These are phyloP conservation scores for Narthecium ossifragum DNA, from an alignment of 106 monocot species.

Conservation along the genomic window DNA sequence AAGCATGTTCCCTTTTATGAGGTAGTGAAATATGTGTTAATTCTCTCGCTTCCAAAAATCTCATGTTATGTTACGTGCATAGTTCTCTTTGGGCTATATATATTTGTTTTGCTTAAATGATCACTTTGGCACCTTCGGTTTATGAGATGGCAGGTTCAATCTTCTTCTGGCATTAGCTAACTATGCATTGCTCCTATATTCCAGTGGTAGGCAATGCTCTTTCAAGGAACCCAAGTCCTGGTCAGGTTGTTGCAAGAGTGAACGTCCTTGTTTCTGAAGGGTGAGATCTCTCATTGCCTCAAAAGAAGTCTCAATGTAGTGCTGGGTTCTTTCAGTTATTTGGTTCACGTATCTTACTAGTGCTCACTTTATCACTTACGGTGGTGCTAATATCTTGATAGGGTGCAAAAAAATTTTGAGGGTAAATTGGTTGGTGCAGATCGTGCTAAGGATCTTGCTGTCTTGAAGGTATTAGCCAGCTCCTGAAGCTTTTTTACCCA, in stretches of 20 bases:
- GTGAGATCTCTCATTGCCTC: conserved; percentile 23
- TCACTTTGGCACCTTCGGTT: too few relatives aligned
- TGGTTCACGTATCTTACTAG: too few relatives aligned
- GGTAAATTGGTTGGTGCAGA: conserved; percentile 86
- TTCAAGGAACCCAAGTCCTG: conserved; percentile 67
- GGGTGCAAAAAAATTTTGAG: conserved; percentile 90
- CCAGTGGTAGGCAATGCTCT: conserved; percentile 95
- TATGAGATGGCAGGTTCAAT: too few relatives aligned
- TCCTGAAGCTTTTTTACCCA: not conserved
- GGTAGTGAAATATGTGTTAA: too few relatives aligned
- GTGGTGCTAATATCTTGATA: conserved; percentile 26
- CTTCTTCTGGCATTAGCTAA: not conserved
- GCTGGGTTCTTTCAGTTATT: too few relatives aligned
- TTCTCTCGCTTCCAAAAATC: too few relatives aligned
- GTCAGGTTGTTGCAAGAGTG: conserved; percentile 92
- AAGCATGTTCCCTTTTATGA: not conserved
- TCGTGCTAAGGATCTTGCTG: conserved; percentile 83
- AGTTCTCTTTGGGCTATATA: too few relatives aligned
- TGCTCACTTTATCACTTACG: not conserved
- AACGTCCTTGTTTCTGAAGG: conserved; percentile 87
- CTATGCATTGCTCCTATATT: not conserved
- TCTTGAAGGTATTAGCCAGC: conserved; percentile 65
- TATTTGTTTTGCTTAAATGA: too few relatives aligned
- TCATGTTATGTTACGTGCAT: too few relatives aligned
- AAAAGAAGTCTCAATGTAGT: not conserved